phyloP scores from a whole-genome alignment of 2,329 filamentous ascomycete genomes.

The Colletotrichum destructivum region DNA sequence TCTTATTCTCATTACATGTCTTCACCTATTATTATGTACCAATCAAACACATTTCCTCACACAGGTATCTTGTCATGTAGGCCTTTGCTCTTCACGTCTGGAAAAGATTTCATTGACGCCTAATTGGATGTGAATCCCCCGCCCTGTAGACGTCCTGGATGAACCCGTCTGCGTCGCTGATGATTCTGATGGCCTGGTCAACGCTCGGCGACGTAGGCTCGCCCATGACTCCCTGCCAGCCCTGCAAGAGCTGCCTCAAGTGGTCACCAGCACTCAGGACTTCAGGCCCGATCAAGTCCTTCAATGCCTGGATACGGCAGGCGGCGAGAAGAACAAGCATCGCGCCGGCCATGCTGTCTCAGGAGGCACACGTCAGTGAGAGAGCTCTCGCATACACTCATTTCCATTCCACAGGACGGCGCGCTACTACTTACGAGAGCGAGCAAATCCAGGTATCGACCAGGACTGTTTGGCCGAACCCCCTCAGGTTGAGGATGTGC shows the following conservation, averaged over 20 bases:
- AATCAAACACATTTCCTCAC: background rate
- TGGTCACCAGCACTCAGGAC: slow-evolving; percentile 58
- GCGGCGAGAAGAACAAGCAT: slow-evolving; percentile 65
- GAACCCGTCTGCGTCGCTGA: slow-evolving; percentile 59
- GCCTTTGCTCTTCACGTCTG: too few relatives aligned
- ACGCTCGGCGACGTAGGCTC: slow-evolving; percentile 61
- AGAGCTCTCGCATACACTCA: background rate
- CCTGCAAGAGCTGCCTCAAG: slow-evolving; percentile 55
- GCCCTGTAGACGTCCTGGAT: slow-evolving; percentile 54
- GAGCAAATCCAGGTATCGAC: slow-evolving; percentile 71
- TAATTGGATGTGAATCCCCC: slow-evolving; percentile 34
- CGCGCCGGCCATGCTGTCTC: slow-evolving; percentile 61
- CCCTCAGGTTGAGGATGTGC: slow-evolving; percentile 64
- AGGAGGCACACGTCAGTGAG: accelerated
- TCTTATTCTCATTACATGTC: background rate
- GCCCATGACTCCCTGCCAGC: slow-evolving; percentile 59
- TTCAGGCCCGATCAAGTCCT: slow-evolving; percentile 56
- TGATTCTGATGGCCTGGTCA: slow-evolving; percentile 62
- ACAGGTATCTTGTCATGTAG: background rate
- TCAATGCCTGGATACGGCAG: slow-evolving; percentile 56
- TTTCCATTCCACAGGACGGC: too few relatives aligned
- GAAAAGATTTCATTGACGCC: background rate
- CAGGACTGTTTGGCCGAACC: slow-evolving; percentile 65
- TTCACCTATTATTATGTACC: background rate
- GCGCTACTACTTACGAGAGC: slow-evolving; percentile 58